Conservation (phyloP, 2,329 filamentous ascomycete species). For the Dryadomyces quercus-mongolicae region DNA sequence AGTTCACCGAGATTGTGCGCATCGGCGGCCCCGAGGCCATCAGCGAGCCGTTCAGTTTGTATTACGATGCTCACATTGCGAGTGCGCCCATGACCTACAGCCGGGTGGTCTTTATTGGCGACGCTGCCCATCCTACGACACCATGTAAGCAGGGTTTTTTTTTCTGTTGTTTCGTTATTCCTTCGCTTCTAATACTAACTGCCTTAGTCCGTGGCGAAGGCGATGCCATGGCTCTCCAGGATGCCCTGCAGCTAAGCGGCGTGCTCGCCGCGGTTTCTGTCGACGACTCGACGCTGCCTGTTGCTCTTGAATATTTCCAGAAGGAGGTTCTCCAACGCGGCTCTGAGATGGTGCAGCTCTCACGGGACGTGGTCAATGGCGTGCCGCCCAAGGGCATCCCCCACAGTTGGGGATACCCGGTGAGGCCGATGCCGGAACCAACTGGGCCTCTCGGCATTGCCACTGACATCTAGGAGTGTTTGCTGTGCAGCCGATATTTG, state of each 20-base stretch:
- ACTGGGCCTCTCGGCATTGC: neutral
- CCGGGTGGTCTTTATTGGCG: constrained; percentile 27
- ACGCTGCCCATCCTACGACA: constrained; percentile 35
- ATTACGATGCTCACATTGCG: constrained; percentile 16
- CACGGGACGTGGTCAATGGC: neutral
- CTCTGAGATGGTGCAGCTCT: neutral
- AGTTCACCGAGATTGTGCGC: constrained; percentile 14
- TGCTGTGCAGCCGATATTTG: no score
- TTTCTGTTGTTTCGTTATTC: no score
- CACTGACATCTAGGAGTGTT: neutral
- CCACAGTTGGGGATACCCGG: neutral
- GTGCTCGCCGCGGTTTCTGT: constrained; percentile 11
- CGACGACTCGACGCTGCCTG: constrained; percentile 1
- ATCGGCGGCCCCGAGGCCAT: constrained; percentile 21
- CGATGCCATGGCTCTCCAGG: constrained; percentile 31
- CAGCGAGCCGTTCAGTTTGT: constrained; percentile 6
- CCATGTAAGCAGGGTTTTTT: constrained; percentile 25
- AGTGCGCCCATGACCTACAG: constrained; percentile 23
- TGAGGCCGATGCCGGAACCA: neutral
- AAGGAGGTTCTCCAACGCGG: constrained; percentile 12
- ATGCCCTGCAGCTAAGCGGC: constrained; percentile 19
- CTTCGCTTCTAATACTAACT: no score
- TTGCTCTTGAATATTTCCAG: constrained; percentile 15
- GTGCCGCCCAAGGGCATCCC: neutral
- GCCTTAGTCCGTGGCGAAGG: constrained; percentile 31